A percentile compares a stretch with the other conserved stretches of the same genome.
phyloP scores from a whole-genome alignment of 305 asterid species.

The Striga hermonthica region DNA sequence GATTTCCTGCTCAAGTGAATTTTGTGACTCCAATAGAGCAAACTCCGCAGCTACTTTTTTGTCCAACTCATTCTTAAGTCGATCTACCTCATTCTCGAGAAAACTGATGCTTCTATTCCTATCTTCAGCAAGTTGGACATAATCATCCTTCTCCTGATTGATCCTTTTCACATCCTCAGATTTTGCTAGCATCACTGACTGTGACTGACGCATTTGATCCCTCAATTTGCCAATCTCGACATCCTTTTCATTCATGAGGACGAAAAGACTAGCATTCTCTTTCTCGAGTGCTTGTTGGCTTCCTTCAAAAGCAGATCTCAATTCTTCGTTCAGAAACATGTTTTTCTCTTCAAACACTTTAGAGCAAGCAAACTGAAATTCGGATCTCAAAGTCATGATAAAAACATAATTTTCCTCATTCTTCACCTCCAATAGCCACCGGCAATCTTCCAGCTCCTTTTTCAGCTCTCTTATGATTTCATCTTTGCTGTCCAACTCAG shows the following conservation, averaged over 20 bases:
- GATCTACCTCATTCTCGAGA: conserved; percentile 38
- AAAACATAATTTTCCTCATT: conserved; percentile 35
- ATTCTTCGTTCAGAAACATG: conserved; percentile 33
- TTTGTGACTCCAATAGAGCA: conserved; percentile 30
- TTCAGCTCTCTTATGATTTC: conserved; percentile 30
- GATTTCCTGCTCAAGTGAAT: conserved; percentile 34
- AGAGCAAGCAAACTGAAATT: conserved; percentile 34
- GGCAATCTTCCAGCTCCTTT: conserved; percentile 37
- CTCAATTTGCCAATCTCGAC: conserved; percentile 34
- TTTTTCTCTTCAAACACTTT: conserved; percentile 37
- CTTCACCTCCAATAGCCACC: conserved; percentile 35
- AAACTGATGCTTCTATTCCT: conserved; percentile 33
- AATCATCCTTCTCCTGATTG: conserved; percentile 40
- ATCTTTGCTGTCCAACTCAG: conserved; percentile 37
- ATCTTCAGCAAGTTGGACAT: conserved; percentile 37
- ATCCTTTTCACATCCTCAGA: conserved; percentile 35
- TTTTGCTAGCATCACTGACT: conserved; percentile 31
- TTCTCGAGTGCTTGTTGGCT: conserved; percentile 33
- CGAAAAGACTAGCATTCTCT: conserved; percentile 34
- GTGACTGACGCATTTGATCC: conserved; percentile 33
- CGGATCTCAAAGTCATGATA: conserved; percentile 41
- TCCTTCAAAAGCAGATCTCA: conserved; percentile 36
- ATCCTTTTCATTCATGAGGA: conserved; percentile 34
- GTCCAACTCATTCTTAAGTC: conserved; percentile 33
- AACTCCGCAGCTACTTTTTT: conserved; percentile 31